Conservation (phyloP, 768 basidiomycete genomes). For the Vararia minispora region DNA sequence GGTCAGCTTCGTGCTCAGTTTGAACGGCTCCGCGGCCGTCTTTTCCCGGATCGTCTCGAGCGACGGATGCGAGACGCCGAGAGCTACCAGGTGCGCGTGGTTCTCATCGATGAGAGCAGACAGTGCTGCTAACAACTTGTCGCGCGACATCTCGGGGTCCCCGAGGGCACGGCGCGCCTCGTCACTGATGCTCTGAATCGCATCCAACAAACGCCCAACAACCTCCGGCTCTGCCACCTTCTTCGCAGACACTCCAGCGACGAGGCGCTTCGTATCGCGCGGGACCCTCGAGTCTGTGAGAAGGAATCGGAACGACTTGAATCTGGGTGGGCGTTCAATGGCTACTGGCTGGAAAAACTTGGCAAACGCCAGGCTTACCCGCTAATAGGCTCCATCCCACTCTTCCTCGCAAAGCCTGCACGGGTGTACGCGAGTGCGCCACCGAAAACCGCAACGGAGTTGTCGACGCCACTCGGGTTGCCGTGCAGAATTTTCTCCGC, state of each 20-base stretch:
- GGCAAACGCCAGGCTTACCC: conserved; percentile 42
- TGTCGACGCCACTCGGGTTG: conserved; percentile 95
- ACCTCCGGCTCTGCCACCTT: conserved; percentile 75
- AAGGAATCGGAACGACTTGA: conserved; percentile 83
- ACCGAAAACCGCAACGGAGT: conserved; percentile 86
- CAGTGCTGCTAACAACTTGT: conserved; percentile 50
- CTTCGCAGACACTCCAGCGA: conserved; percentile 76
- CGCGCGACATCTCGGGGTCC: conserved; percentile 61
- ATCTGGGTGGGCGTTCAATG: conserved; percentile 34
- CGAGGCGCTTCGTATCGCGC: conserved; percentile 88
- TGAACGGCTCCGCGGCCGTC: conserved; percentile 52
- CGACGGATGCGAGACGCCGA: conserved; percentile 86
- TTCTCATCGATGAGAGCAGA: conserved; percentile 85
- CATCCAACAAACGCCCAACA: conserved; percentile 63
- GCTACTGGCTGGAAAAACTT: background rate
- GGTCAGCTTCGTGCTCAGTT: conserved; percentile 85
- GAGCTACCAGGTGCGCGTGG: conserved; percentile 68
- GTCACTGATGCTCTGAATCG: conserved; percentile 80
- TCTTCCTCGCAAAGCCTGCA: conserved; percentile 63
- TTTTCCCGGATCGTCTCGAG: conserved; percentile 74
- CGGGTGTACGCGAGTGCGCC: conserved; percentile 88
- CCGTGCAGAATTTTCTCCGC: conserved; percentile 95
- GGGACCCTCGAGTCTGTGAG: conserved; percentile 90
- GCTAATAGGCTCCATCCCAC: conserved; percentile 76
- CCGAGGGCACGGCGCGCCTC: conserved; percentile 67